Conservation (phyloP, 176 grass and related monocot species). For the Aegilops bicornis region DNA sequence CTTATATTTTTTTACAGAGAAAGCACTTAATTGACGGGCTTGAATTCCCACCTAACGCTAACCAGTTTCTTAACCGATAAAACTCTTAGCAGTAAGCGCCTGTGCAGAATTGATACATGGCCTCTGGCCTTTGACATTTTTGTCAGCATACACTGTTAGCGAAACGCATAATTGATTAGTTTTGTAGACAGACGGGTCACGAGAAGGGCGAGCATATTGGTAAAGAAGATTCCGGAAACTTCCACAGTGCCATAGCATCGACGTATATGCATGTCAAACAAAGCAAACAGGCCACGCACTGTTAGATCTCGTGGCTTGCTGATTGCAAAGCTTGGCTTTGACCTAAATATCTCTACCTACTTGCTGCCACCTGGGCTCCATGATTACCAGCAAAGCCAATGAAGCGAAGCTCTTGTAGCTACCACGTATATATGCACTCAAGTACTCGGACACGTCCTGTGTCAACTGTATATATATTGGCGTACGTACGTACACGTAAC, state of each 20-base stretch:
- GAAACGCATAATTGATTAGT: not conserved
- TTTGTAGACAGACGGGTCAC: not conserved
- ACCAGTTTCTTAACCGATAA: too few relatives aligned
- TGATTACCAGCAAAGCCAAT: not conserved
- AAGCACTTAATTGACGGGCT: too few relatives aligned
- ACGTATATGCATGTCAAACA: not conserved
- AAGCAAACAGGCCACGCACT: not conserved
- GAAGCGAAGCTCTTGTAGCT: not conserved
- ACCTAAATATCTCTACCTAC: conserved; percentile 7
- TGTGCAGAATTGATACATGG: too few relatives aligned
- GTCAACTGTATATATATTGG: not conserved
- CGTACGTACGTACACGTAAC: not conserved
- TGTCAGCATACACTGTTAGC: not conserved
- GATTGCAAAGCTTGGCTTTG: conserved; percentile 16
- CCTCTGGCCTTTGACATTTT: too few relatives aligned
- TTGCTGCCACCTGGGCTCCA: conserved; percentile 22
- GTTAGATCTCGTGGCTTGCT: not conserved
- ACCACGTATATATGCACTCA: not conserved
- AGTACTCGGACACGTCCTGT: not conserved
- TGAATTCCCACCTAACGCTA: too few relatives aligned
- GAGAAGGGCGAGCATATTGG: not conserved
- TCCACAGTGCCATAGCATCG: not conserved
- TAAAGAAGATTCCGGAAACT: not conserved
- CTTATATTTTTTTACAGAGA: too few relatives aligned
- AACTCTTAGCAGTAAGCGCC: too few relatives aligned